Conservation (phyloP, 1,139 yeast species). For the Hansenula lynferdii region DNA sequence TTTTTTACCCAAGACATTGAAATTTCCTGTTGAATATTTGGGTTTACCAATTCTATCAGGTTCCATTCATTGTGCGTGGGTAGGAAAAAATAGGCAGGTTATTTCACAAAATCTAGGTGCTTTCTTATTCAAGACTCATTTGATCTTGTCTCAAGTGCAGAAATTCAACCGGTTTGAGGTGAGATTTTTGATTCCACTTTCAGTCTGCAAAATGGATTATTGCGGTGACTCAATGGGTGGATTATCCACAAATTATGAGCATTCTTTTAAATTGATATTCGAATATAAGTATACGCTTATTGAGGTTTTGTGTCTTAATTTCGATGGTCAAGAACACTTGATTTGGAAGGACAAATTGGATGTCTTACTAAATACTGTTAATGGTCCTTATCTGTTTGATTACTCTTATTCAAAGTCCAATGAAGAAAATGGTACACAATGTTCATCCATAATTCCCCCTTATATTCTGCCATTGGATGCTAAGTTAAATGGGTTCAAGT, state of each 20-base stretch:
- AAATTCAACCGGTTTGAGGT: conserved; percentile 27
- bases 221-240: conserved; percentile 35
- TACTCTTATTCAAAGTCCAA: conserved; percentile 25
- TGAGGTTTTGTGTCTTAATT: conserved; percentile 41
- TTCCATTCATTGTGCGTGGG: conserved; percentile 36
- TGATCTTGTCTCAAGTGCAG: conserved; percentile 29
- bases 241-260: conserved; percentile 26
- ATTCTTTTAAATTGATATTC: conserved; percentile 40
- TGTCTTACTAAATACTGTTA: conserved; percentile 32
- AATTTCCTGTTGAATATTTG: conserved; percentile 32
- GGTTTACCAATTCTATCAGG: conserved; percentile 40
- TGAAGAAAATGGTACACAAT: conserved; percentile 17
- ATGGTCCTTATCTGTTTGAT: conserved; percentile 37
- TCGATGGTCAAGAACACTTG: conserved; percentile 30
- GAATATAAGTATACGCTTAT: conserved; percentile 36
- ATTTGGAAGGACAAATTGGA: conserved; percentile 39
- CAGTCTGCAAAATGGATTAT: conserved; percentile 29
- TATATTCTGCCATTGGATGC: conserved; percentile 15
- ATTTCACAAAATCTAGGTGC: conserved; percentile 31
- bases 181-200: conserved; percentile 44
- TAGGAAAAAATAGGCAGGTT: conserved; percentile 23
- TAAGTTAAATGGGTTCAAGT: conserved; percentile 12
- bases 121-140: conserved; percentile 47
- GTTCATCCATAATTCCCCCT: conserved; percentile 17
- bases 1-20: conserved; percentile 10